Base-by-base conservation (phyloP, 176 grass and related monocot genomes). In the Bonia amplexicaulis region DNA sequence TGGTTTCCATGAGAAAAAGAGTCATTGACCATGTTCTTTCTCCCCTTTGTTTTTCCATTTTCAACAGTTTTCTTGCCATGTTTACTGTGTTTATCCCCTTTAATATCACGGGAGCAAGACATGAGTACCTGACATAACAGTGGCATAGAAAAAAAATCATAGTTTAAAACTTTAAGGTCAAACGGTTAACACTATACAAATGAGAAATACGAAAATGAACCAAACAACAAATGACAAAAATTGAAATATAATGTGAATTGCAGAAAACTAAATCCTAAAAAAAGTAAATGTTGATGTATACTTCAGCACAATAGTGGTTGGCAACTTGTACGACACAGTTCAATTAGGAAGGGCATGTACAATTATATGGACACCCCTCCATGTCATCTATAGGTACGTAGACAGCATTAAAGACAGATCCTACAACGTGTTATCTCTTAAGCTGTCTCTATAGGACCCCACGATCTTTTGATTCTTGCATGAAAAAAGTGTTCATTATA, bases 61-160 rank as follows among this genome's bases (percentile, higher is more conserved):
- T 82, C 71, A 58, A 7, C 74, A 63, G 48, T 84, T 90, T 90
- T 98, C 80, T 89, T 95, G 53, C 83, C 87, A 74, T 83, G 48
- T 82, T 90, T 93, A 23, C 25, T 85, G 63, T 71, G 33, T 77
- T 89, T 90, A 44, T 88, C 69, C 45, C 63, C 82, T 84, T 90
- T 74, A 48, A 61, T 86, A 80, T 82, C 87, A 77, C 55, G n/a
- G 66, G 91, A 64, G 80, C 73, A 76, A 86, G 94, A 90, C 75
- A 98, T 92, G 40, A 95, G 87, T 69, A 98, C 93, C 96, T 98
- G 85, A 78, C 54, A 84, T 77, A 53, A 71, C 63, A 85, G n/a
- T 69, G 52, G 7, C 31, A 67, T 27, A 79, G 69, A 87, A 80
- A 44, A 79, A 82, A 74, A 65, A 48, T 0, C 39, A 15, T 27